Percentiles rank a stretch among this genome's conserved stretches.
Evolutionary conservation across 106 monocot species (phyloP).

Genomic region (Phalaenopsis equestris): DNA sequence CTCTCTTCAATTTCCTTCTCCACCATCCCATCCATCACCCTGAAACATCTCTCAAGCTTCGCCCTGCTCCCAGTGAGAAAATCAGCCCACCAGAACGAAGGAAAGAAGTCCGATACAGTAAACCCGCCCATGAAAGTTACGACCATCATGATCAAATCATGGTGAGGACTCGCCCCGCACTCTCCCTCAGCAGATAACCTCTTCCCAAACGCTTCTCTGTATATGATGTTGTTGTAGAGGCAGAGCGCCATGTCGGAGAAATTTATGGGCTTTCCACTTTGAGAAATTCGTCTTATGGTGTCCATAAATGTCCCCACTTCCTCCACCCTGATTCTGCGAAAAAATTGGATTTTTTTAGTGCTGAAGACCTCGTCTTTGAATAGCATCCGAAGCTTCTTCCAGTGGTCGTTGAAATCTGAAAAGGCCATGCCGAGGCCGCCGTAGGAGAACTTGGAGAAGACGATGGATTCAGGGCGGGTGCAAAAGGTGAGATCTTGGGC

Average conservation of each 20-base stretch:
- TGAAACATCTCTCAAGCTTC: neutral
- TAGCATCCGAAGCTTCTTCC: constrained; percentile 9
- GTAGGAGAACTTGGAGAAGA: neutral
- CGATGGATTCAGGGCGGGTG: neutral
- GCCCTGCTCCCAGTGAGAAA: neutral
- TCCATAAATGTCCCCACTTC: neutral
- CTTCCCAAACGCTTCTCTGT: neutral
- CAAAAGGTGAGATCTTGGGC: constrained; percentile 15
- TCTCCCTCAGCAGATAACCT: neutral
- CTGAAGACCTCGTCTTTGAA: constrained; percentile 3
- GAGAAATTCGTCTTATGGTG: neutral
- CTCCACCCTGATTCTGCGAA: neutral
- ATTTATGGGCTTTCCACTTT: neutral
- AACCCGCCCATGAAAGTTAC: neutral
- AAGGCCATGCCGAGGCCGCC: constrained; percentile 1
- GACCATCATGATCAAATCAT: neutral
- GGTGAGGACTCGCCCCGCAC: neutral
- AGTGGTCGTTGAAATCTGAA: constrained; percentile 9
- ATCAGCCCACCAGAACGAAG: constrained; percentile 4
- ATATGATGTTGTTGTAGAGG: constrained; percentile 3
- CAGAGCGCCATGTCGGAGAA: neutral
- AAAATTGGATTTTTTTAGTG: neutral
- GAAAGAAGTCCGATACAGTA: neutral
- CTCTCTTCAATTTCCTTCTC: constrained; percentile 4
- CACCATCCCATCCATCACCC: neutral